These are phyloP conservation scores for Gamsiella multidivaricata DNA, from an alignment of 192 early-diverging fungal genomes.

Conservation along the genomic window DNA sequence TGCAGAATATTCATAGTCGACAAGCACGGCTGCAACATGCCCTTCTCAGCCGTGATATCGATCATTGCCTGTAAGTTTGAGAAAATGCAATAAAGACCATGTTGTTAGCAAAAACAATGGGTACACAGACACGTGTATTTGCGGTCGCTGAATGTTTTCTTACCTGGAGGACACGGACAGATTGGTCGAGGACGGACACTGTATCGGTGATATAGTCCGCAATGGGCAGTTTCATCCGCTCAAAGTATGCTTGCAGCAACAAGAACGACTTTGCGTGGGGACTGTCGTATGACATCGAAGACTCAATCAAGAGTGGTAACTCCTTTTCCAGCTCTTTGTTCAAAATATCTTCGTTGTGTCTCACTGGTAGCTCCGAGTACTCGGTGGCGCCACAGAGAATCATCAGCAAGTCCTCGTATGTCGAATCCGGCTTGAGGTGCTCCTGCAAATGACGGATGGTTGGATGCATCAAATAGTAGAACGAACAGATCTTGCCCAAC, in stretches of 20 bases:
- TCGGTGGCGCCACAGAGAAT: slow-evolving; percentile 87
- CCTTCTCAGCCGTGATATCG: slow-evolving; percentile 82
- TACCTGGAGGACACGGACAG: slow-evolving; percentile 87
- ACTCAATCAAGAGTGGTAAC: slow-evolving; percentile 73
- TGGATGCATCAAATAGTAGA: slow-evolving; percentile 89
- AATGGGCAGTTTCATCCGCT: slow-evolving; percentile 82
- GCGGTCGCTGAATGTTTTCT: no score
- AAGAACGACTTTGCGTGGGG: slow-evolving; percentile 93
- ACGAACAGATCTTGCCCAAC: slow-evolving; percentile 86
- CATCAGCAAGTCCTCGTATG: slow-evolving; percentile 73
- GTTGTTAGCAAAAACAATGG: no score
- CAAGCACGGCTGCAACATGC: slow-evolving; percentile 70
- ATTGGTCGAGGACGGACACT: slow-evolving; percentile 89
- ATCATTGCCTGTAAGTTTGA: slow-evolving; percentile 87
- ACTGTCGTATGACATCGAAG: slow-evolving; percentile 75
- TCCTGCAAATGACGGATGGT: slow-evolving; percentile 79
- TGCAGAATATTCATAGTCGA: slow-evolving; percentile 88
- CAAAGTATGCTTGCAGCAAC: slow-evolving; percentile 89
- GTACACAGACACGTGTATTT: no score
- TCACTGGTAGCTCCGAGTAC: slow-evolving; percentile 91
- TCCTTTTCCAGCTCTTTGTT: slow-evolving; percentile 84
- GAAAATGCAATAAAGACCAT: background rate
- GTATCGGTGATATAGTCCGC: slow-evolving; percentile 94
- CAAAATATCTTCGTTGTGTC: slow-evolving; percentile 94
- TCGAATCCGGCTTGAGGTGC: slow-evolving; percentile 61